Evolutionary conservation across 225 moss, liverwort and hornwort species (phyloP).

Genomic region (Asterella californica): DNA sequence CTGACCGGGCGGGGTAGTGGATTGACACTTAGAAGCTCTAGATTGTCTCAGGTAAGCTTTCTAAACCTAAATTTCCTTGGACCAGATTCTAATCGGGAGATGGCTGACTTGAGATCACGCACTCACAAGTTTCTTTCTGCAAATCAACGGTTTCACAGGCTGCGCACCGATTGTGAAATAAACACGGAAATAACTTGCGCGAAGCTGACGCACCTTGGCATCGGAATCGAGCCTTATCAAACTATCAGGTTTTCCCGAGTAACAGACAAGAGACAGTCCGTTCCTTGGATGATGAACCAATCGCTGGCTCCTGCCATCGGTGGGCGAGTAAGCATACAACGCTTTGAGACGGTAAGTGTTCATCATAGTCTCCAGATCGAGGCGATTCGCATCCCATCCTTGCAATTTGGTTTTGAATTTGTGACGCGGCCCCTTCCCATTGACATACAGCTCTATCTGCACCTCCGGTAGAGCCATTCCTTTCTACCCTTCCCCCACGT

Average conservation of each 20-base stretch:
- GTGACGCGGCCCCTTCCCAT: constrained; percentile 39
- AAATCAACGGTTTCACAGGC: not conserved
- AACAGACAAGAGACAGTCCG: constrained; percentile 39
- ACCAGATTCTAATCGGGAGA: not conserved
- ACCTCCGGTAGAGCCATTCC: constrained; percentile 40
- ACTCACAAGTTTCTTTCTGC: not conserved
- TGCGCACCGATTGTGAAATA: not conserved
- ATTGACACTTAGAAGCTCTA: too few relatives aligned
- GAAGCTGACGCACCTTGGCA: constrained; percentile 30
- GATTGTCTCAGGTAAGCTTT: too few relatives aligned
- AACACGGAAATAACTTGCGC: not conserved
- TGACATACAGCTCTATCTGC: constrained; percentile 45
- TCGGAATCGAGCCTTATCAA: constrained; percentile 48
- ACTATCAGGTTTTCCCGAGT: constrained; percentile 42
- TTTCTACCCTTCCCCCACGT: not conserved
- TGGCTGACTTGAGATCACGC: not conserved
- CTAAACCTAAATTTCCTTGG: not conserved
- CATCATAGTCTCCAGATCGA: constrained; percentile 45
- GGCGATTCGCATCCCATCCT: constrained; percentile 47
- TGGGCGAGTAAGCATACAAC: constrained; percentile 36
- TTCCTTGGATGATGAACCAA: constrained; percentile 36
- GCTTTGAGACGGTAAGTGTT: constrained; percentile 30
- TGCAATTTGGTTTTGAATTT: constrained; percentile 41
- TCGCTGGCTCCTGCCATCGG: constrained; percentile 30
- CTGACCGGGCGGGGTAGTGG: too few relatives aligned